These are phyloP conservation scores for Diplodia seriata DNA, from an alignment of 2,329 filamentous ascomycete genomes.

Conservation along the genomic window DNA sequence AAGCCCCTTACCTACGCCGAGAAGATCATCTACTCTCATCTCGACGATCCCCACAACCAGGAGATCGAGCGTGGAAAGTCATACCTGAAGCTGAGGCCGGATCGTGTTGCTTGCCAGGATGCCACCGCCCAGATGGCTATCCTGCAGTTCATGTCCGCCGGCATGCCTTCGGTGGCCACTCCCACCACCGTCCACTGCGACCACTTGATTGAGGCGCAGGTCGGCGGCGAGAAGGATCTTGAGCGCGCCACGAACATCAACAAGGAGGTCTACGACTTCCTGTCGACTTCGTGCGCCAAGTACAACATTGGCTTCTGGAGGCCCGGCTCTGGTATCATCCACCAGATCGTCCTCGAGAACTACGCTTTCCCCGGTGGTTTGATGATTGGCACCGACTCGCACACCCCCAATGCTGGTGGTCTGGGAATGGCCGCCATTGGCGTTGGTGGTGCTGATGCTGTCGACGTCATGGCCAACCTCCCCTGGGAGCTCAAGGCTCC, in stretches of 20 bases:
- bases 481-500: slow-evolving; percentile 99
- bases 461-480: slow-evolving; percentile 96
- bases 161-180: slow-evolving; percentile 93
- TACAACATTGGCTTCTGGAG: slow-evolving; percentile 99
- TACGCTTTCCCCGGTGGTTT: slow-evolving; percentile 99
- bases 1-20: slow-evolving; percentile 93
- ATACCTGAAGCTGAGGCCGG: slow-evolving; percentile 95
- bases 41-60: slow-evolving; percentile 95
- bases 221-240: slow-evolving; percentile 93
- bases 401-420: slow-evolving; percentile 97
- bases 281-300: slow-evolving; percentile 92
- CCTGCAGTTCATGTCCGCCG: slow-evolving; percentile 98
- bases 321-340: slow-evolving; percentile 98
- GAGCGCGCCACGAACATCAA: slow-evolving; percentile 90
- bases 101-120: slow-evolving; percentile 99
- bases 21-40: slow-evolving; percentile 98
- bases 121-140: slow-evolving; percentile 99
- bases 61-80: slow-evolving; percentile 95
- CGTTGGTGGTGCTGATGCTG: slow-evolving; percentile 97
- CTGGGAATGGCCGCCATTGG: slow-evolving; percentile 93
- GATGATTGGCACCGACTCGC: slow-evolving; percentile 96
- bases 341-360: slow-evolving; percentile 98
- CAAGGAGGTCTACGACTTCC: slow-evolving; percentile 99
- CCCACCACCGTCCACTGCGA: slow-evolving; percentile 97
- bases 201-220: slow-evolving; percentile 97